These are phyloP conservation scores for Plantago lanceolata DNA, from an alignment of 305 asterid genomes.

Conservation along the genomic window DNA sequence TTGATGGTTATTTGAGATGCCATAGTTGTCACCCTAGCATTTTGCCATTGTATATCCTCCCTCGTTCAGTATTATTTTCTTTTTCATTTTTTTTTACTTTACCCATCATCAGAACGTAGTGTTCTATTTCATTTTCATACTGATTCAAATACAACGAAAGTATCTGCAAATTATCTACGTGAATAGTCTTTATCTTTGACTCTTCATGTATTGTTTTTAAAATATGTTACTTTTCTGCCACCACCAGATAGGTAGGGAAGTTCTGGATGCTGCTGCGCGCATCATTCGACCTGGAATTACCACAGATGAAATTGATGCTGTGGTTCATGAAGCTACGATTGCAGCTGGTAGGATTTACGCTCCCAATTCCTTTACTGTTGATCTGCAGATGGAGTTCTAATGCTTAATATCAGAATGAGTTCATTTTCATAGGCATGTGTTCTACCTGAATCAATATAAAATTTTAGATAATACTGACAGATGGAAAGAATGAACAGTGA, in stretches of 20 bases:
- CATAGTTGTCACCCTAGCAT: too few species aligned
- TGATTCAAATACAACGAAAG: too few species aligned
- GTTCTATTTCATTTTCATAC: too few species aligned
- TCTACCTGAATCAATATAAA: background rate
- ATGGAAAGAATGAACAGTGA: background rate
- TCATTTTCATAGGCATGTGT: background rate
- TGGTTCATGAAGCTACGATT: slow-evolving; percentile 92
- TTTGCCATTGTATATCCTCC: too few species aligned
- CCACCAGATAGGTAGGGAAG: slow-evolving; percentile 85
- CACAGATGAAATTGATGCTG: slow-evolving; percentile 95
- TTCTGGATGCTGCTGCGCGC: slow-evolving; percentile 96
- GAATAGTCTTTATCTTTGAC: background rate
- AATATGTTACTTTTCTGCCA: background rate
- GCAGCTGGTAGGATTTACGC: slow-evolving; percentile 61
- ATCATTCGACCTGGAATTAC: slow-evolving; percentile 86
- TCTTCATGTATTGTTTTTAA: slow-evolving; percentile 11
- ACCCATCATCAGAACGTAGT: too few species aligned
- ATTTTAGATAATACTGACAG: background rate
- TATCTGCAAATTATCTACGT: background rate
- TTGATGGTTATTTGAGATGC: too few species aligned
- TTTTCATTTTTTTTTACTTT: too few species aligned
- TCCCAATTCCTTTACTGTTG: background rate
- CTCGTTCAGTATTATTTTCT: too few species aligned
- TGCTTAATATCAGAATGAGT: too few species aligned
- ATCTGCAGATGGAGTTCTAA: background rate